Evolutionary conservation across 805 yeast genomes (phyloP).

Genomic region (Barnettozyma wickerhamii): DNA sequence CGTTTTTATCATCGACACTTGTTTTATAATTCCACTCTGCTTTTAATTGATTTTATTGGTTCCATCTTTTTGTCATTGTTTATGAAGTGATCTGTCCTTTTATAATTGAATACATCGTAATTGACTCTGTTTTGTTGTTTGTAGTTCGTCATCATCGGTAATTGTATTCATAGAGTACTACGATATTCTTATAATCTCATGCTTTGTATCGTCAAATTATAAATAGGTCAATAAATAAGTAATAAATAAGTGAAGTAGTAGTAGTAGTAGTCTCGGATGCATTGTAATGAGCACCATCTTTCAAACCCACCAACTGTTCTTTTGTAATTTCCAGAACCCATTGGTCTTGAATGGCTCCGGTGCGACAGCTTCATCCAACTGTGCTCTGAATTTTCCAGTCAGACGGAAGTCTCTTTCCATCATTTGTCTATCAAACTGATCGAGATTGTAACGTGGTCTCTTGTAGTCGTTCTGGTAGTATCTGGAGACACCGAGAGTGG

Average conservation of each 20-base stretch:
- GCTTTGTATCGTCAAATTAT: constrained; percentile 5
- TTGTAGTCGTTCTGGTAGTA: constrained; percentile 44
- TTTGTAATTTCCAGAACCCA: constrained; percentile 35
- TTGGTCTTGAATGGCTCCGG: constrained; percentile 77
- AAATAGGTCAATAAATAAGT: constrained; percentile 4
- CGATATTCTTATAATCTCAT: background rate
- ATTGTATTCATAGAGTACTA: too few relatives aligned
- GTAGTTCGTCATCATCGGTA: too few relatives aligned
- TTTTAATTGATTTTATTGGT: too few relatives aligned
- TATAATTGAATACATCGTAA: too few relatives aligned
- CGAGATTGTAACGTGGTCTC: constrained; percentile 49
- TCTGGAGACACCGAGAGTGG: constrained; percentile 40
- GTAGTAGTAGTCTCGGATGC: background rate
- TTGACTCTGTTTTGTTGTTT: too few relatives aligned
- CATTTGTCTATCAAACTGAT: constrained; percentile 47
- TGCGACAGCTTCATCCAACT: constrained; percentile 59
- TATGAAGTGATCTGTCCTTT: too few relatives aligned
- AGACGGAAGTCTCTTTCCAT: constrained; percentile 72
- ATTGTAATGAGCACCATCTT: background rate
- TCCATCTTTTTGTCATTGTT: too few relatives aligned
- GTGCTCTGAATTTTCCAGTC: constrained; percentile 73
- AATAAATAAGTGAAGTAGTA: background rate
- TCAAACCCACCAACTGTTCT: constrained; percentile 25
- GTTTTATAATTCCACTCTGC: too few relatives aligned
- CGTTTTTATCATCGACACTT: too few relatives aligned